Evolutionary conservation across 139 green algal species (phyloP).

Genomic region (Zygnema circumcarinatum): DNA sequence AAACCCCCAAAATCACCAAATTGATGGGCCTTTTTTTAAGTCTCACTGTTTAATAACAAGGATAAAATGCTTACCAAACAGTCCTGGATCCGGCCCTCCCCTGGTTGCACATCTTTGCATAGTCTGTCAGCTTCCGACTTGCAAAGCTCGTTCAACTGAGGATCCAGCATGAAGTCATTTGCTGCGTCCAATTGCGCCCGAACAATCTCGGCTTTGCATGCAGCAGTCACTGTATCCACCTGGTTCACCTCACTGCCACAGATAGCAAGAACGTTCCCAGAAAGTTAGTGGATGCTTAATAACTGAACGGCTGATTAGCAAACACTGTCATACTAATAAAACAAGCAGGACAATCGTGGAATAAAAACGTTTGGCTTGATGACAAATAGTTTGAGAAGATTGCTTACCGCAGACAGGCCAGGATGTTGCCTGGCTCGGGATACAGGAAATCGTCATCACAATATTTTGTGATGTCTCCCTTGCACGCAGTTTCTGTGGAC

Average conservation of each 20-base stretch:
- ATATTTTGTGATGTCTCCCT: constrained; percentile 41
- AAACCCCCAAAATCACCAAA: not conserved
- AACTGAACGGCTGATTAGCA: too few relatives aligned
- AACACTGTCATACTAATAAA: too few relatives aligned
- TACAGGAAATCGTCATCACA: constrained; percentile 55
- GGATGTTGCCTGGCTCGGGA: constrained; percentile 42
- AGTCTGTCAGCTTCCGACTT: constrained; percentile 16
- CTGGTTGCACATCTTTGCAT: constrained; percentile 31
- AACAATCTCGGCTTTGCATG: constrained; percentile 41
- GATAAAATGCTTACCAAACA: constrained; percentile 21
- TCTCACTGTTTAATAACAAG: not conserved
- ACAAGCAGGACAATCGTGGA: too few relatives aligned
- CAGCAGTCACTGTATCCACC: constrained; percentile 35
- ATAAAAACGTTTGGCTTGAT: too few relatives aligned
- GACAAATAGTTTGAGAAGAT: too few relatives aligned
- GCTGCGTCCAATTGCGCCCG: constrained; percentile 41
- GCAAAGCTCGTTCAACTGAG: constrained; percentile 42
- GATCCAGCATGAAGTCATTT: constrained; percentile 41
- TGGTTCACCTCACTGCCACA: constrained; percentile 41
- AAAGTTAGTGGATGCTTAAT: too few relatives aligned
- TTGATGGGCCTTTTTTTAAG: not conserved
- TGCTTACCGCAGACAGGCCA: constrained; percentile 44
- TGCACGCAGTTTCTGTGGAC: constrained; percentile 24
- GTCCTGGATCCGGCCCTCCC: constrained; percentile 29
- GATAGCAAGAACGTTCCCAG: not conserved